Evolutionary conservation across 1,284 basidiomycete species (phyloP).

Genomic region (Ceratobasidium sp.): DNA sequence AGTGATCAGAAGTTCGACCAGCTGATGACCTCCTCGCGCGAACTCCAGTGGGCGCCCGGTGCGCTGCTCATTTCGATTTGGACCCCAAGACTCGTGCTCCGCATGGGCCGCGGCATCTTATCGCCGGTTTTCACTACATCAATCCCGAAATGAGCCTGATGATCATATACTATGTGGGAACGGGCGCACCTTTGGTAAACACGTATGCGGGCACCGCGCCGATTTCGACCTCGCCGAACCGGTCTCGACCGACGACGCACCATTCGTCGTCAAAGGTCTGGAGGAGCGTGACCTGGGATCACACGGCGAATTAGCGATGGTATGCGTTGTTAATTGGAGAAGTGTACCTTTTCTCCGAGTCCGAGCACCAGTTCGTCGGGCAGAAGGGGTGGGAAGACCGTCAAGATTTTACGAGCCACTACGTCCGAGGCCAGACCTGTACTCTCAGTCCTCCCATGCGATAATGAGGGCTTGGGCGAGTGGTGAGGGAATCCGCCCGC

Average conservation of each 20-base stretch:
- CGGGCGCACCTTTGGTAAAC: slow-evolving; percentile 29
- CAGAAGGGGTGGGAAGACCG: slow-evolving; percentile 43
- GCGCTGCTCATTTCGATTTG: slow-evolving; percentile 41
- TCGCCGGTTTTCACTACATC: slow-evolving; percentile 33
- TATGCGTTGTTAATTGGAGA: not conserved
- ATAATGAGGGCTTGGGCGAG: slow-evolving; percentile 16
- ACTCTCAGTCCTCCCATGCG: slow-evolving; percentile 32
- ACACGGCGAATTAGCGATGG: not conserved
- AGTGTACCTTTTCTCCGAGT: slow-evolving; percentile 31
- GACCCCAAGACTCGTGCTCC: slow-evolving; percentile 45
- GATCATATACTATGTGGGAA: not conserved
- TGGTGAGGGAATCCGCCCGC: slow-evolving; percentile 3
- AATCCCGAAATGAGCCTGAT: not conserved
- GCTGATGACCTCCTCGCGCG: slow-evolving; percentile 43
- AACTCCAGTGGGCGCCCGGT: slow-evolving; percentile 10
- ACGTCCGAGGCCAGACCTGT: slow-evolving; percentile 6
- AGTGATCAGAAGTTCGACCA: slow-evolving; percentile 45
- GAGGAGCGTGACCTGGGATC: slow-evolving; percentile 39
- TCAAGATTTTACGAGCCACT: slow-evolving; percentile 13
- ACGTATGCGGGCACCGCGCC: slow-evolving; percentile 45
- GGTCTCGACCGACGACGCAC: slow-evolving; percentile 45
- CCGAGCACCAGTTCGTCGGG: slow-evolving; percentile 45
- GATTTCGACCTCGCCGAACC: slow-evolving; percentile 44
- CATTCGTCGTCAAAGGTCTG: slow-evolving; percentile 45
- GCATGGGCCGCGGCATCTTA: slow-evolving; percentile 42